A percentile compares a stretch with the other conserved stretches of the same genome.
Conservation (phyloP, 2,329 filamentous ascomycete species). For the Grosmannia penicillata region DNA sequence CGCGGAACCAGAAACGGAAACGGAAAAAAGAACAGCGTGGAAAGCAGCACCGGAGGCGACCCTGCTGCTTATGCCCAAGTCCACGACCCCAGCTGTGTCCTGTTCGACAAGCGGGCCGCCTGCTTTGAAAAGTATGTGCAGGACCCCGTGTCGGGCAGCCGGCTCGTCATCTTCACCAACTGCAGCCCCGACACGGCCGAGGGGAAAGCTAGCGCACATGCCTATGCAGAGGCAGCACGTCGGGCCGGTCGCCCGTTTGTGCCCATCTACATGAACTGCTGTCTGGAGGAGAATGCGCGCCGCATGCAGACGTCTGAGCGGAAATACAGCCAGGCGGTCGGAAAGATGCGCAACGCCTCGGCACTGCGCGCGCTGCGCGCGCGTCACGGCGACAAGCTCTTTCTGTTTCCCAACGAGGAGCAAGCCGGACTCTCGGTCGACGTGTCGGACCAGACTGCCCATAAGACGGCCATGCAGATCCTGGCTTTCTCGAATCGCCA, state of each 20-base stretch:
- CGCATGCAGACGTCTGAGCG: conserved; percentile 11
- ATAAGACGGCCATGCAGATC: conserved; percentile 15
- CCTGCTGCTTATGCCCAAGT: neutral
- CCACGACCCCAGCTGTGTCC: no score
- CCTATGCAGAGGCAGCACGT: conserved; percentile 13
- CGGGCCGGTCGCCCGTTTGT: conserved; percentile 15
- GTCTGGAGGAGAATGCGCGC: conserved; percentile 12
- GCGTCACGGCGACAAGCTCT: conserved; percentile 4
- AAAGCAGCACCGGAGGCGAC: no score
- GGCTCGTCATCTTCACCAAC: conserved; percentile 16
- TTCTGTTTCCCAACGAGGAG: conserved; percentile 5
- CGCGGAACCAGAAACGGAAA: no score
- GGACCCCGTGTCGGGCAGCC: conserved; percentile 8
- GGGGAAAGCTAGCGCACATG: conserved; percentile 12
- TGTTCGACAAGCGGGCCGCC: conserved; percentile 6
- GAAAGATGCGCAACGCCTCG: neutral
- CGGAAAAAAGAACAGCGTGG: no score
- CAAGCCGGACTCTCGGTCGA: conserved; percentile 12
- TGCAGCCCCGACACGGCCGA: conserved; percentile 13
- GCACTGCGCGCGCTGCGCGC: conserved; percentile 5
- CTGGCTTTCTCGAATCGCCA: conserved; percentile 13
- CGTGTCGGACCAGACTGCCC: conserved; percentile 11
- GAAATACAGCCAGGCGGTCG: conserved; percentile 8
- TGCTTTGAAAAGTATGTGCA: conserved; percentile 14
- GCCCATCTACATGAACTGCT: conserved; percentile 14